These are phyloP conservation scores for Colletotrichum sp. DNA, from an alignment of 2,329 filamentous ascomycete genomes.

Conservation along the genomic window DNA sequence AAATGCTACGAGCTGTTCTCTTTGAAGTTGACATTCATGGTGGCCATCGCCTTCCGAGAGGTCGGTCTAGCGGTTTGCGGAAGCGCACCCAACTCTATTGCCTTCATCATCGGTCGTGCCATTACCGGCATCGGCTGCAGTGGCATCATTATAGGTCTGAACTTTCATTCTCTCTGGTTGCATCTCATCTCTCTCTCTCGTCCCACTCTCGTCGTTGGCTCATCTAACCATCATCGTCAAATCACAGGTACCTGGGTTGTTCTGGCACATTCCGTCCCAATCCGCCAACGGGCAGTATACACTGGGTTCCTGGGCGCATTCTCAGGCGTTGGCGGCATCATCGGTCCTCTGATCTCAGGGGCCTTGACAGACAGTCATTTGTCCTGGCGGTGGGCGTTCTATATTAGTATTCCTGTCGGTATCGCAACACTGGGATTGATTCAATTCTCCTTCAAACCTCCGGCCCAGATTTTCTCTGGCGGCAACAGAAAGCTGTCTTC, in stretches of 20 bases:
- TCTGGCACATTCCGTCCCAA: conserved; percentile 39
- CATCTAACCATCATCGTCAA: conserved; percentile 20
- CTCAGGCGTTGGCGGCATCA: conserved; percentile 38
- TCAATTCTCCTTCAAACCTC: conserved; percentile 27
- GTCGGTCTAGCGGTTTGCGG: conserved; percentile 28
- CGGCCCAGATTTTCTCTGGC: background rate
- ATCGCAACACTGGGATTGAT: conserved; percentile 26
- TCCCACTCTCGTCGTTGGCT: background rate
- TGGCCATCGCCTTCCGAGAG: conserved; percentile 27
- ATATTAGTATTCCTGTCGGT: conserved; percentile 32
- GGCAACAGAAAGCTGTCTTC: conserved; percentile 14
- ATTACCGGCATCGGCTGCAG: conserved; percentile 40
- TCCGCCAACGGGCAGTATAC: conserved; percentile 35
- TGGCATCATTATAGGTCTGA: conserved; percentile 34
- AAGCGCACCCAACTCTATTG: conserved; percentile 32
- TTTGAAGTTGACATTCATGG: conserved; percentile 29
- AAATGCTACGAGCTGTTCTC: conserved; percentile 34
- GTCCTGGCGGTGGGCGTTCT: conserved; percentile 35
- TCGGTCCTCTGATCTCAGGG: conserved; percentile 31
- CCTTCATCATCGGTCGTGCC: conserved; percentile 41
- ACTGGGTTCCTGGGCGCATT: conserved; percentile 42
- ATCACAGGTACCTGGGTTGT: conserved; percentile 40
- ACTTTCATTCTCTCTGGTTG: background rate
- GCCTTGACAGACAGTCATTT: conserved; percentile 32
- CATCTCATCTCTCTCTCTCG: background rate